Base-by-base conservation (phyloP, 352 stramenopile species). In the Phytophthora megakarya region DNA sequence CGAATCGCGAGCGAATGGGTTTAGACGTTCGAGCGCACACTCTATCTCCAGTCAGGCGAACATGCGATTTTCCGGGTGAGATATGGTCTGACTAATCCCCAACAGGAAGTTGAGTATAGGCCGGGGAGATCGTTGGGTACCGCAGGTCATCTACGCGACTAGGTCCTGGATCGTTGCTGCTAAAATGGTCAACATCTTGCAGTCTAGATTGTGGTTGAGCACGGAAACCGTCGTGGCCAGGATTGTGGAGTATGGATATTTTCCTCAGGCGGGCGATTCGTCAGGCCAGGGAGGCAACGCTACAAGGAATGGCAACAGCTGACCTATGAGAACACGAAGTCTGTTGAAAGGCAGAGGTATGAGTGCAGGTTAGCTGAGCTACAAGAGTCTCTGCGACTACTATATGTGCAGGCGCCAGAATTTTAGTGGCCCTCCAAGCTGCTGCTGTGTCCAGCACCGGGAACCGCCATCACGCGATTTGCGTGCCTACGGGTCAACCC, bases 1-100 rank as follows among this genome's bases (percentile, higher is more conserved):
- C 8, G 1, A 11, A 32, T 9, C 26, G 26, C 5, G 26, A 9
- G 21, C 48, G 71, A 9, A 39, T 73, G 0, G 65, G 61, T 0
- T 62, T 73, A 53, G 45, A 73, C 25, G 70, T 75, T 11, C 15
- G 43, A 37, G 5, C 22, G 23, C 0, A n/a, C 12, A 4, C 1
- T 30, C 3, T 54, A 47, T 18, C 21, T 55, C 2, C 19, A 35
- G 23, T 23, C 43, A 5, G 43, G 23, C 7, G 23, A 35, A 15
- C 16, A 50, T 19, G 23, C 43, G 2, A 50, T 50, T 3, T 5
- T 50, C 9, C 12, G 25, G 23, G 37, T 50, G 15, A 3, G 23
- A 5, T 37, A 37, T 25, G 22, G 43, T 38, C 43, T 37, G 22
- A 37, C 13, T 16, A 38, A 50, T 19, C 23, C 43, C 30, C 23